phyloP scores from a whole-genome alignment of 768 basidiomycete genomes.

The Boletus edulis region DNA sequence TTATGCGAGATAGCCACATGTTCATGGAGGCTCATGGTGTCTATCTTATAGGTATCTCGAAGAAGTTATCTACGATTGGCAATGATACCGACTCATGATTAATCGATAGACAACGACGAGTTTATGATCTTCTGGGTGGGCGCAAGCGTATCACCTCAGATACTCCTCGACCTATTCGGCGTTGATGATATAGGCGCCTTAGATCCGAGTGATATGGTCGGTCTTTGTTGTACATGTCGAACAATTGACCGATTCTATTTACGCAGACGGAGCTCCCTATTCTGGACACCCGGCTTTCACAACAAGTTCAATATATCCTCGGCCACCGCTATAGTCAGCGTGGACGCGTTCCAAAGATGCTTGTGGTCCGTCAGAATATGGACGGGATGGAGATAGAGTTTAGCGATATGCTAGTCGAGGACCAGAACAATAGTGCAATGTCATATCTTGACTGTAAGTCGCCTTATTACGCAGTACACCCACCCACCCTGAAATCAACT shows the following conservation, averaged over 20 bases:
- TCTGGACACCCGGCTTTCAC: slow-evolving; percentile 73
- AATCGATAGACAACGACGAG: slow-evolving; percentile 78
- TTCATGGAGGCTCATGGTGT: slow-evolving; percentile 90
- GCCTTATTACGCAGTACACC: background rate
- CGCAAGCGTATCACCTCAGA: slow-evolving; percentile 71
- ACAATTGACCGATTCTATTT: slow-evolving; percentile 6
- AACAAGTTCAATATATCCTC: slow-evolving; percentile 85
- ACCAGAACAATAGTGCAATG: slow-evolving; percentile 94
- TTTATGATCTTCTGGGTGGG: slow-evolving; percentile 90
- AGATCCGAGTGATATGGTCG: slow-evolving; percentile 61
- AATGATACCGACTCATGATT: slow-evolving; percentile 9
- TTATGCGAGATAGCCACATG: slow-evolving; percentile 78
- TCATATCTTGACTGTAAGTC: slow-evolving; percentile 85
- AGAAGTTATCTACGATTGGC: slow-evolving; percentile 11
- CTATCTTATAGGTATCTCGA: slow-evolving; percentile 80
- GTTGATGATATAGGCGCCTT: slow-evolving; percentile 74
- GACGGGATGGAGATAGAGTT: slow-evolving; percentile 95
- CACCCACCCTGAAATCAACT: background rate
- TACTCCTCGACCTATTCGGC: slow-evolving; percentile 81
- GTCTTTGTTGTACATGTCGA: slow-evolving; percentile 16
- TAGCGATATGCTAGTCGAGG: slow-evolving; percentile 95
- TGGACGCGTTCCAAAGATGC: slow-evolving; percentile 54
- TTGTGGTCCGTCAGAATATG: slow-evolving; percentile 86
- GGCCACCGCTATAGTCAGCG: slow-evolving; percentile 58
- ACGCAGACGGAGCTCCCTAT: slow-evolving; percentile 65